Evolutionary conservation across 345 rosid genomes (phyloP).

Genomic region (Moricandia moricandioides): DNA sequence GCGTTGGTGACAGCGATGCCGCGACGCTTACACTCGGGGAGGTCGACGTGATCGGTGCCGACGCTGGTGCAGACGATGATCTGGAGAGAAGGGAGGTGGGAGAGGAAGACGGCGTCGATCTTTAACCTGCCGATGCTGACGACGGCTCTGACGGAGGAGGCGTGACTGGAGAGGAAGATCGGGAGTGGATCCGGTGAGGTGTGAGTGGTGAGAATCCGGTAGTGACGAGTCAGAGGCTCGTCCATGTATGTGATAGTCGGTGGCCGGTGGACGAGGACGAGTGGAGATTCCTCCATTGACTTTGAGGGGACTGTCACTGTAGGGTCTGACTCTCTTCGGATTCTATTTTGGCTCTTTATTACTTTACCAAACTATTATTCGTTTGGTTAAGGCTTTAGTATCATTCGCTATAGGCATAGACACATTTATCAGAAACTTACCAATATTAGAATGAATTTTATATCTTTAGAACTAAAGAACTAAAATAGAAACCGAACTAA

Average conservation of each 20-base stretch:
- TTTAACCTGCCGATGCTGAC: conserved; percentile 27
- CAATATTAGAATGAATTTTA: no score
- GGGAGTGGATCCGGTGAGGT: conserved; percentile 39
- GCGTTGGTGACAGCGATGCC: conserved; percentile 48
- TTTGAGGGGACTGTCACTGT: background rate
- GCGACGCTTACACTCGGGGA: conserved; percentile 57
- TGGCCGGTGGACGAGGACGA: conserved; percentile 23
- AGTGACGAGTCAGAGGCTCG: conserved; percentile 5
- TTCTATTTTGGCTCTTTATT: conserved; percentile 56
- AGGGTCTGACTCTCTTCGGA: background rate
- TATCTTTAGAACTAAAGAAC: no score
- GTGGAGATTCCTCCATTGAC: conserved; percentile 17
- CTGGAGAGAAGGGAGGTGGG: conserved; percentile 43
- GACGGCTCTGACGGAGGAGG: conserved; percentile 39
- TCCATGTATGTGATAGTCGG: background rate
- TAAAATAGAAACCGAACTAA: no score
- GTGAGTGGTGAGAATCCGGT: background rate
- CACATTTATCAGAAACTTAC: no score
- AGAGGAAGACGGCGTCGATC: conserved; percentile 35
- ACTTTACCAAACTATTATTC: no score
- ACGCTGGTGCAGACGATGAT: conserved; percentile 50
- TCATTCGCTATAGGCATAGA: no score
- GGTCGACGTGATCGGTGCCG: conserved; percentile 56
- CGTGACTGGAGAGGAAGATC: conserved; percentile 37
- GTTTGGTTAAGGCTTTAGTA: no score